phyloP scores from a whole-genome alignment of 345 rosid species.

The Gossypium sturtianum region DNA sequence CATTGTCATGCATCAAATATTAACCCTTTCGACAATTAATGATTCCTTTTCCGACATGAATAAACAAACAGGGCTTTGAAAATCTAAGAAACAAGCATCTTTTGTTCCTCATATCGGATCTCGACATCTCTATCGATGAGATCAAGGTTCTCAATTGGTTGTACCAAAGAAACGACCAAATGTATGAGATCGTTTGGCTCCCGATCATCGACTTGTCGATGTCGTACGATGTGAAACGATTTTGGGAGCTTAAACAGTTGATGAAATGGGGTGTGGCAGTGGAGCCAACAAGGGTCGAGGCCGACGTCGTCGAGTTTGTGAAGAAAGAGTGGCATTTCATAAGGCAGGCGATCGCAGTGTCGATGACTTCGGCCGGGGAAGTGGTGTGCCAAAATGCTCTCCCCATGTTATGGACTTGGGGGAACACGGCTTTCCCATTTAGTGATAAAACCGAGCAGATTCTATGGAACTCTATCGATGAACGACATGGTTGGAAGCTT shows the following conservation, averaged over 20 bases:
- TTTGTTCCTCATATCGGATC: conserved; percentile 52
- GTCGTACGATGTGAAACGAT: conserved; percentile 7
- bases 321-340: conserved; percentile 62
- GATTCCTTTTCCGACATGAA: background rate
- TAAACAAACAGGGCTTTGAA: conserved; percentile 48
- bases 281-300: conserved; percentile 42
- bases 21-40: background rate
- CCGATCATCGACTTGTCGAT: conserved; percentile 24
- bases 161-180: conserved; percentile 10
- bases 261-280: conserved; percentile 69
- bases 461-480: conserved; percentile 52
- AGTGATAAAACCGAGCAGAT: conserved; percentile 42
- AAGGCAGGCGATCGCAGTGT: conserved; percentile 57
- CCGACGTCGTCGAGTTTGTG: conserved; percentile 40
- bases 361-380: conserved; percentile 57
- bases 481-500: conserved; percentile 37
- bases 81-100: conserved; percentile 58
- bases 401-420: conserved; percentile 87
- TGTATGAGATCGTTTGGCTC: conserved; percentile 37
- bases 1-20: no score
- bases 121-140: conserved; percentile 33
- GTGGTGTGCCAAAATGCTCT: conserved; percentile 67
- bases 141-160: conserved; percentile 15
- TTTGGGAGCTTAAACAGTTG: conserved; percentile 26
- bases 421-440: conserved; percentile 62